Conservation (phyloP, 2,329 filamentous ascomycete species). For the Ophiognomonia clavigignenti-juglandacearum region DNA sequence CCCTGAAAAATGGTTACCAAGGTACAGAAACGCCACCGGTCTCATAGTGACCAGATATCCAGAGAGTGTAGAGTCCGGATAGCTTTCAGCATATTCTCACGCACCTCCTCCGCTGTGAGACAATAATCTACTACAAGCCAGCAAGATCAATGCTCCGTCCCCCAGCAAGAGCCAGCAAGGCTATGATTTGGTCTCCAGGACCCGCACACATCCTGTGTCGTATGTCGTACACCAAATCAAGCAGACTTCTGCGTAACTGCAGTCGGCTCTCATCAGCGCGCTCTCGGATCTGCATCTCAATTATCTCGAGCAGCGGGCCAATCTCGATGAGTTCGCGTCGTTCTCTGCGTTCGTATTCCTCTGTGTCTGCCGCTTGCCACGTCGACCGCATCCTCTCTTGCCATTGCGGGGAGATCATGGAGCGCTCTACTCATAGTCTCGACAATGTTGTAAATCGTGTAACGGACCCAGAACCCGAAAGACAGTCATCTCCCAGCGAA, state of each 20-base stretch:
- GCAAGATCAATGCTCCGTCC: neutral
- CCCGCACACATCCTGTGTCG: neutral
- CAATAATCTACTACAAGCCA: neutral
- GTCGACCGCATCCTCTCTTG: neutral
- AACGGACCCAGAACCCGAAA: neutral
- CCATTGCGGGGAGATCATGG: neutral
- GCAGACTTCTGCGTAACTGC: neutral
- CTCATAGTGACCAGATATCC: too few relatives aligned
- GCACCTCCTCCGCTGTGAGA: neutral
- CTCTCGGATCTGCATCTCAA: neutral
- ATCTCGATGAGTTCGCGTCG: neutral
- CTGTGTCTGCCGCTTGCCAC: neutral
- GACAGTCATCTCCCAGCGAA: neutral
- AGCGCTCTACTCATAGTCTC: neutral
- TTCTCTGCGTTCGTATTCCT: neutral
- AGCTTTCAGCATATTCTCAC: neutral
- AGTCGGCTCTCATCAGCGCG: neutral
- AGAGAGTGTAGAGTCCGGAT: too few relatives aligned
- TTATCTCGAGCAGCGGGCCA: neutral
- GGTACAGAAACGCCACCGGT: too few relatives aligned
- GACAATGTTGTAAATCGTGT: neutral
- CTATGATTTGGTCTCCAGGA: neutral
- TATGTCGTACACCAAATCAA: neutral
- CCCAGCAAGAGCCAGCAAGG: neutral
- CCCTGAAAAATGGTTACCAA: too few relatives aligned